A percentile compares a stretch with the other conserved stretches of the same genome.
These are phyloP conservation scores for baker's yeast (Saccharomyces cerevisiae) DNA, from an alignment of 805 yeast genomes.

Conservation along the genomic window DNA sequence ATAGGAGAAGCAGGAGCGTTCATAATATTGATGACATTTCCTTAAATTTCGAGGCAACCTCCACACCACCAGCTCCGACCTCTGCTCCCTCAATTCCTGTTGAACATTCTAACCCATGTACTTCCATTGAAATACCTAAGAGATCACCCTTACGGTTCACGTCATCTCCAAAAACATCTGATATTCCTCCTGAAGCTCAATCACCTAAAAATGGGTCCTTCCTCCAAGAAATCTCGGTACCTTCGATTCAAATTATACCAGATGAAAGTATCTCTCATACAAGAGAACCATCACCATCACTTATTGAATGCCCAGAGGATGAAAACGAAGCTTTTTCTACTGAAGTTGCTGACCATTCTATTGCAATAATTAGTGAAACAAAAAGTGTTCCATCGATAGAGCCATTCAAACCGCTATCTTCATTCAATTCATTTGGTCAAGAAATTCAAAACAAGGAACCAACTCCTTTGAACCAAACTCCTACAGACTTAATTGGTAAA, in stretches of 20 bases:
- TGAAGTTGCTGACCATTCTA: constrained; percentile 2
- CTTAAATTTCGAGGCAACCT: constrained; percentile 10
- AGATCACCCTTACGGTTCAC: constrained; percentile 18
- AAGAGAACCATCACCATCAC: neutral
- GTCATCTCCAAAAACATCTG: constrained; percentile 1
- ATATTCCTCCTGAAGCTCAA: neutral
- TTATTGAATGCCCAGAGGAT: neutral
- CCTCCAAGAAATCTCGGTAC: neutral
- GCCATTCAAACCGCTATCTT: constrained; percentile 14
- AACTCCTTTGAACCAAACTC: neutral
- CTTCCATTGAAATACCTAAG: constrained; percentile 8
- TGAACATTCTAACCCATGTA: neutral
- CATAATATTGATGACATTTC: constrained; percentile 17
- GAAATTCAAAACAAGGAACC: constrained; percentile 1
- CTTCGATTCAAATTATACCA: neutral
- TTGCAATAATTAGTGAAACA: constrained; percentile 9
- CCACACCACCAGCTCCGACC: constrained; percentile 10
- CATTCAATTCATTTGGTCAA: constrained; percentile 16
- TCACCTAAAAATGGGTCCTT: neutral
- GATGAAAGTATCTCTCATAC: neutral
- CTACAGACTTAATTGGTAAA: neutral
- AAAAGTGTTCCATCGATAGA: neutral
- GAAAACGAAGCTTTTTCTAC: neutral
- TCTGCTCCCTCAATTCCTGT: neutral
- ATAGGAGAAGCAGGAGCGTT: constrained; percentile 27